Conservation (phyloP, 768 basidiomycete species). For the Tricholoma bakamatsutake region DNA sequence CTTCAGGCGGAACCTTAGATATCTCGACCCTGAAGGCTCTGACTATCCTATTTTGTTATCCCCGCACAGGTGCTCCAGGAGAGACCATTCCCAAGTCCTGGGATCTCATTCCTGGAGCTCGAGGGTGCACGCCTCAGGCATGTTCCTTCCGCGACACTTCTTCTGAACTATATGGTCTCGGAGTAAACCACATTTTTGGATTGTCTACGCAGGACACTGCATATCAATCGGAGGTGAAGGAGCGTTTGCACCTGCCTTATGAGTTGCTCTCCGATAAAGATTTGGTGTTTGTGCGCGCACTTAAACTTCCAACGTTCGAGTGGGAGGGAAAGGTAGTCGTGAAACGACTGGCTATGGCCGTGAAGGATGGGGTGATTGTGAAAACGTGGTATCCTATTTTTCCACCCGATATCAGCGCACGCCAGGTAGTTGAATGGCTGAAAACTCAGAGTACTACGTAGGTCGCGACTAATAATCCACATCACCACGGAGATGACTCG, state of each 20-base stretch:
- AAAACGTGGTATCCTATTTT: conserved; percentile 18
- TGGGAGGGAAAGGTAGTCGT: conserved; percentile 15
- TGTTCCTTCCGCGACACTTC: conserved; percentile 18
- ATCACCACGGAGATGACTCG: too few species aligned
- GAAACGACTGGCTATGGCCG: conserved; percentile 13
- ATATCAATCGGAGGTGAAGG: conserved; percentile 17
- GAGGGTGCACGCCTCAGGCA: conserved; percentile 19
- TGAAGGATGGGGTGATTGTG: conserved; percentile 14
- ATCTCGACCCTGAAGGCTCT: conserved; percentile 13
- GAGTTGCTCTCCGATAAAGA: conserved; percentile 15
- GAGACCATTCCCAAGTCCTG: conserved; percentile 13
- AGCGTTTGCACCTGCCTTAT: conserved; percentile 17
- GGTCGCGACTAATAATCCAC: too few species aligned
- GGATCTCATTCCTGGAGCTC: conserved; percentile 19
- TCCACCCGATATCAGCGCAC: conserved; percentile 14
- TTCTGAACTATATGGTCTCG: conserved; percentile 12
- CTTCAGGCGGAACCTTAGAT: conserved; percentile 12
- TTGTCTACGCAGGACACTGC: conserved; percentile 16
- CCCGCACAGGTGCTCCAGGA: conserved; percentile 15
- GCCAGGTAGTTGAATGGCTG: conserved; percentile 16
- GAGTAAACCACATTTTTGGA: conserved; percentile 17
- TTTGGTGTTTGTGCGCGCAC: conserved; percentile 10
- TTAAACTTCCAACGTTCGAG: conserved; percentile 16
- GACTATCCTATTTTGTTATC: conserved; percentile 18
- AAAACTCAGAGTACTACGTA: conserved; percentile 1